Conservation (phyloP, 2,329 filamentous ascomycete species). For the Aspergillus novofumigatus region DNA sequence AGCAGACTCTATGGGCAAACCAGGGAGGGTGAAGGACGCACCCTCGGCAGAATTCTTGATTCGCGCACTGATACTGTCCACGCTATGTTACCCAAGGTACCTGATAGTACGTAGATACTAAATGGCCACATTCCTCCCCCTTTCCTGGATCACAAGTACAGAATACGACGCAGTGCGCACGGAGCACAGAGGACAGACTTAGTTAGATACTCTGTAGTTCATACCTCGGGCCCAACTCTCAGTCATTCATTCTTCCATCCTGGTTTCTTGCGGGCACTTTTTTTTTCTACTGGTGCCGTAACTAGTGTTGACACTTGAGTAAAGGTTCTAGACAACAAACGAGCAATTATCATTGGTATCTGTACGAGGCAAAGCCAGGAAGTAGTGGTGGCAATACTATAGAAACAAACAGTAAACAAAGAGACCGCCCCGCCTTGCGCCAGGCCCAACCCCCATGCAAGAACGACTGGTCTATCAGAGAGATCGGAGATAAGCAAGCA, state of each 20-base stretch:
- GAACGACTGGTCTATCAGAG: constrained; percentile 1
- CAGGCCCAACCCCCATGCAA: not conserved
- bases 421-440: not conserved
- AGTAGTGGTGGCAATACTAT: not conserved
- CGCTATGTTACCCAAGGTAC: not conserved
- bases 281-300: not conserved
- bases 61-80: not conserved
- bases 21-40: not conserved
- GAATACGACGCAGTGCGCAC: not conserved
- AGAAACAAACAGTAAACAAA: not conserved
- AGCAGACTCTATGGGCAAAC: not conserved
- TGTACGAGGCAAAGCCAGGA: not conserved
- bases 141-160: not conserved
- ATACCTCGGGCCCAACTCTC: not conserved
- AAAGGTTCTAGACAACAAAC: not conserved
- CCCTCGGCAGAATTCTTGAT: not conserved
- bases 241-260: not conserved
- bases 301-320: not conserved
- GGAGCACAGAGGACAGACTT: not conserved
- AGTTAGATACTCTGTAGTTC: not conserved
- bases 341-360: not conserved
- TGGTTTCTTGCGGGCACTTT: too few species aligned
- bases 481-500: not conserved
- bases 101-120: not conserved
- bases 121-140: not conserved